These are phyloP conservation scores for Salix brachista DNA, from an alignment of 345 rosid genomes.

Conservation along the genomic window DNA sequence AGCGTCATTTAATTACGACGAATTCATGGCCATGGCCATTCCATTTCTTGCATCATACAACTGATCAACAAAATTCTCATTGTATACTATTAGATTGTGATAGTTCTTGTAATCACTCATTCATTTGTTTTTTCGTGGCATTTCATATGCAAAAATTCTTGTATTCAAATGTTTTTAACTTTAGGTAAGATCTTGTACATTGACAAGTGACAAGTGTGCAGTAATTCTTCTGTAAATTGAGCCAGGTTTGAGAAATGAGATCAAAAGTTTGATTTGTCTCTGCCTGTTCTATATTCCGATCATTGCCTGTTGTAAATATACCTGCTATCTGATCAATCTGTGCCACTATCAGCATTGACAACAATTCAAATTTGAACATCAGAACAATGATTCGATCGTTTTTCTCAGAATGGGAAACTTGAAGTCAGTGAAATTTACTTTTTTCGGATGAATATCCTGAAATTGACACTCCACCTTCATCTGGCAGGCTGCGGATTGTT, in stretches of 20 bases:
- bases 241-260: neutral
- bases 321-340: neutral
- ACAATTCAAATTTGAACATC: neutral
- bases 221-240: neutral
- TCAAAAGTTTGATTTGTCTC: neutral
- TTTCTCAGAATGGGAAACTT: neutral
- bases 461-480: neutral
- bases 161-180: neutral
- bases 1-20: slow-evolving; percentile 50
- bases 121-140: neutral
- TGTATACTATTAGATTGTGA: neutral
- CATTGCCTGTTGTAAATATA: neutral
- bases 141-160: neutral
- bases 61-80: slow-evolving; percentile 14
- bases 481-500: no score
- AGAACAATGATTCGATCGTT: neutral
- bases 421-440: neutral
- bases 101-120: neutral
- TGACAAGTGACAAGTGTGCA: neutral
- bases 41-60: slow-evolving; percentile 58
- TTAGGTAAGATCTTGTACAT: neutral
- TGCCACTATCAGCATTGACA: neutral
- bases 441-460: neutral
- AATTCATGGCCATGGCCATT: slow-evolving; percentile 52
- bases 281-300: neutral